Evolutionary conservation across 139 green algal species (phyloP), one percentile per base, ranked within the genome.

Genomic region (Zygnema circumcarinatum): DNA sequence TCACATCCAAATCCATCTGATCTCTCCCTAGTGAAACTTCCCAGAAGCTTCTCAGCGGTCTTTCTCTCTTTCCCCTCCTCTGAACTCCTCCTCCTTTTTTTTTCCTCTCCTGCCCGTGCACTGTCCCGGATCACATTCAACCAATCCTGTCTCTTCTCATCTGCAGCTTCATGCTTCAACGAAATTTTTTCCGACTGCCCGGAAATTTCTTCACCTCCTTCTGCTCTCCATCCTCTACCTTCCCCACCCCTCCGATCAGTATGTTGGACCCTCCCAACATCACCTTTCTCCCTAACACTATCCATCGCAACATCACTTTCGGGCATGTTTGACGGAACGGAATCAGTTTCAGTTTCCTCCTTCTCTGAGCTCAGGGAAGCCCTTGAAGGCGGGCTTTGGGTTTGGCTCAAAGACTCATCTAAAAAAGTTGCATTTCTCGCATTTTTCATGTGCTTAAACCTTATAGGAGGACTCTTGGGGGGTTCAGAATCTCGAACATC

Each of bases 221-320:
- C 32, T 7, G 52, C 40, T 74, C 76, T 33, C 76, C 38, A 47
- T 84, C 74, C 74, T 68, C 74, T 40, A 31, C 74, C 11, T 0
- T 35, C 21, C 33, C n/a, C n/a, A n/a, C n/a, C n/a, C n/a, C n/a
- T n/a, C n/a, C 7, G 38, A 36, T 36, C 74, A 7, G n/a, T n/a
- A 38, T 73, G 0, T 31, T 35, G 54, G 74, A 38, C 35, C 74
- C 36, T 40, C 36, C 38, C 16, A 74, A 20, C 69, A 35, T 85
- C 29, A 85, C 29, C 78, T 69, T 25, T 25, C n/a, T 85, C 74
- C 74, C 33, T 68, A 81, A 68, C 74, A 32, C 74, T 38, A 68
- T 81, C 74, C 35, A 29, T 52, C 7, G 3, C 35, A 41, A 25
- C 11, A 78, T 78, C 35, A 25, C 16, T 39, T 16, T 39, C 69